Percentiles rank a stretch among this genome's conserved stretches.
These are phyloP conservation scores for Apiospora rasikravindrae DNA, from an alignment of 2,329 filamentous ascomycete genomes.

Conservation along the genomic window DNA sequence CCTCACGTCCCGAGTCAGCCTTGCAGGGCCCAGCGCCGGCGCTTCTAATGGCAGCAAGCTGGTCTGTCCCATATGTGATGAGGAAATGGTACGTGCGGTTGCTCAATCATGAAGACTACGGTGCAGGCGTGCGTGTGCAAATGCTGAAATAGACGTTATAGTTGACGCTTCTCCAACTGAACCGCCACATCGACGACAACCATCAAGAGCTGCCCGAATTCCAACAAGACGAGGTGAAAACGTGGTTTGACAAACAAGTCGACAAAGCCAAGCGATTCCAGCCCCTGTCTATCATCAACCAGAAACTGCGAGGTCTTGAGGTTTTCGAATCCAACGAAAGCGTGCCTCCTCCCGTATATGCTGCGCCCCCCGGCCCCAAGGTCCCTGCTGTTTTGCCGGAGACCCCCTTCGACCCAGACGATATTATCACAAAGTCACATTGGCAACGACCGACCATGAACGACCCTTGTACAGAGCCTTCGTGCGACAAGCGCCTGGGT, in stretches of 20 bases:
- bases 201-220: slow-evolving; percentile 89
- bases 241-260: slow-evolving; percentile 96
- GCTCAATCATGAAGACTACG: not conserved
- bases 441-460: slow-evolving; percentile 81
- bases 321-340: slow-evolving; percentile 93
- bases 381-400: slow-evolving; percentile 43
- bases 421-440: slow-evolving; percentile 84
- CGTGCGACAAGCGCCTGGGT: slow-evolving; percentile 81
- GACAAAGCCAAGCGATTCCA: slow-evolving; percentile 93
- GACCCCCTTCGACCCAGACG: slow-evolving; percentile 74
- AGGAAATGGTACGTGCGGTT: slow-evolving; percentile 80
- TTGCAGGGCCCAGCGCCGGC: slow-evolving; percentile 60
- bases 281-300: slow-evolving; percentile 87
- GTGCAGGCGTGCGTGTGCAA: not conserved
- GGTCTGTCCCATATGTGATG: slow-evolving; percentile 95
- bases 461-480: slow-evolving; percentile 85
- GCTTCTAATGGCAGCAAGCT: slow-evolving; percentile 68
- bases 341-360: slow-evolving; percentile 38
- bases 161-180: slow-evolving; percentile 91
- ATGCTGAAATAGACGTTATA: slow-evolving; percentile 43
- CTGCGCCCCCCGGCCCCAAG: slow-evolving; percentile 38
- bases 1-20: slow-evolving; percentile 78
- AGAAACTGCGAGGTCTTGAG: slow-evolving; percentile 89
- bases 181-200: slow-evolving; percentile 83
- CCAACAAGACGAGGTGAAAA: slow-evolving; percentile 92